Conservation (phyloP, 1,284 basidiomycete genomes). For the Apiotrichum siamense region DNA sequence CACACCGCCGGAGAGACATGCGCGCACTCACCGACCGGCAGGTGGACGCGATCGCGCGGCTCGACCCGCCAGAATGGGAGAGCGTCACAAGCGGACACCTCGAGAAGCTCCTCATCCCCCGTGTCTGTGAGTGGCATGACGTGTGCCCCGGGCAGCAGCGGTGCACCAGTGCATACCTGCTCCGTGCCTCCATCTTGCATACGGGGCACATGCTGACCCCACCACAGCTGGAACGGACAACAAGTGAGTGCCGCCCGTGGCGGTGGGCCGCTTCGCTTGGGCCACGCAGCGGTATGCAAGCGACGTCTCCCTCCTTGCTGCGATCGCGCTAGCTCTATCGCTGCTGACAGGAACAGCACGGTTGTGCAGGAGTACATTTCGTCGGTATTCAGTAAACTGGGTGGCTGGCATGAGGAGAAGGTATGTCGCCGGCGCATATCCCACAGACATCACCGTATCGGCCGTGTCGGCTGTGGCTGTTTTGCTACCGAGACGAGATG, state of each 20-base stretch:
- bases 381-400: constrained; percentile 59
- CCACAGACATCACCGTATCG: too few relatives aligned
- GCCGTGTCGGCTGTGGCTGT: too few relatives aligned
- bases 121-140: constrained; percentile 66
- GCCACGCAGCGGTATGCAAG: too few relatives aligned
- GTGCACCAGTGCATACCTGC: too few relatives aligned
- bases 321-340: too few relatives aligned
- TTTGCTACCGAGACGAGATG: too few relatives aligned
- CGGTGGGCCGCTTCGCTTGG: too few relatives aligned
- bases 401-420: constrained; percentile 82
- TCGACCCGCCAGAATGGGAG: constrained; percentile 36
- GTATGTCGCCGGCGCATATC: background rate
- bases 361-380: constrained; percentile 71
- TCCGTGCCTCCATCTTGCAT: too few relatives aligned
- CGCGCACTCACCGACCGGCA: constrained; percentile 21
- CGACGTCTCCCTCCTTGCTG: too few relatives aligned
- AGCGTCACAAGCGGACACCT: constrained; percentile 54
- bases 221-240: constrained; percentile 42
- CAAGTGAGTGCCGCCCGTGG: constrained; percentile 27
- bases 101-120: constrained; percentile 72
- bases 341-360: constrained; percentile 55
- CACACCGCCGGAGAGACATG: constrained; percentile 14
- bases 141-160: too few relatives aligned
- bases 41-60: constrained; percentile 18
- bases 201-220: background rate